Conservation (phyloP, 1,284 basidiomycete species). For the Cutaneotrichosporon daszewskae region DNA sequence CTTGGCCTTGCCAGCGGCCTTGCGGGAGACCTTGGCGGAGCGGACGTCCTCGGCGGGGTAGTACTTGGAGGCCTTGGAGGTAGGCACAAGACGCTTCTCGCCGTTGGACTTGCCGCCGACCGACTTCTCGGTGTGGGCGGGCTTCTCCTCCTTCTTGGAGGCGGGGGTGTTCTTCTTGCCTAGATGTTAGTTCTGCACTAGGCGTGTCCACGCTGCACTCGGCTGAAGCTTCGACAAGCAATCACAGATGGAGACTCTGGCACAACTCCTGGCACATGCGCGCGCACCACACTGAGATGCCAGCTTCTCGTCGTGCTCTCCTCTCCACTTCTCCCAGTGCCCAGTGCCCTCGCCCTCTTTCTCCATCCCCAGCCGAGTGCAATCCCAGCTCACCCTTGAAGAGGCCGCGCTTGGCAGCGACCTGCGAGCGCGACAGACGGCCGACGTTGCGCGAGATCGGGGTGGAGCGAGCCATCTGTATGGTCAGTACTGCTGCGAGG, state of each 20-base stretch:
- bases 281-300: too few species aligned
- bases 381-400: slow-evolving; percentile 50
- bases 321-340: not conserved
- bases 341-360: not conserved
- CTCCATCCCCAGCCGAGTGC: too few species aligned
- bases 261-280: too few species aligned
- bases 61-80: slow-evolving; percentile 82
- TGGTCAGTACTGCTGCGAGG: slow-evolving; percentile 2
- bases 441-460: slow-evolving; percentile 78
- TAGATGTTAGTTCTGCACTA: slow-evolving; percentile 13
- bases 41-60: slow-evolving; percentile 95
- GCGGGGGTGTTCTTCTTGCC: slow-evolving; percentile 71
- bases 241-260: too few species aligned
- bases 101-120: slow-evolving; percentile 91
- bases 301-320: not conserved
- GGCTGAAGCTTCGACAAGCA: too few species aligned
- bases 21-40: slow-evolving; percentile 85
- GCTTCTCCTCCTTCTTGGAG: slow-evolving; percentile 54
- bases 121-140: slow-evolving; percentile 65
- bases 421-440: slow-evolving; percentile 73
- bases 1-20: slow-evolving; percentile 62
- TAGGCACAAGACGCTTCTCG: slow-evolving; percentile 74
- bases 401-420: slow-evolving; percentile 69
- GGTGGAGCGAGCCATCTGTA: slow-evolving; percentile 86
- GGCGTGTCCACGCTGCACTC: not conserved